Evolutionary conservation across 1,284 basidiomycete genomes (phyloP).

Genomic region (Boletellus deceptivus): DNA sequence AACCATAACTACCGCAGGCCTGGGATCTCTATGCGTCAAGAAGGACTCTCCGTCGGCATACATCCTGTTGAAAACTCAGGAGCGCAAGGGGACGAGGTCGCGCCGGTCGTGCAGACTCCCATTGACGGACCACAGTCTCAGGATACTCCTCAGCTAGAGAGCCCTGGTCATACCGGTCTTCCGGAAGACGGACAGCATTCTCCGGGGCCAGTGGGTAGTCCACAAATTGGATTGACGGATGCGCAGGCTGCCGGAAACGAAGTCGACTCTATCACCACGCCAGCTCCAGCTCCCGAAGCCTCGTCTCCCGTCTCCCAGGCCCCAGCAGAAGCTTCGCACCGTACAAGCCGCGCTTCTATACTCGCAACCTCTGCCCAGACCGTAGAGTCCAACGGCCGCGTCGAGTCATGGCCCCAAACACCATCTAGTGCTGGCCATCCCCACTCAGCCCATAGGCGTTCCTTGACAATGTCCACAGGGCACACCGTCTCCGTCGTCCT

Average conservation of each 20-base stretch:
- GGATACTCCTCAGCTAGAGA: neutral
- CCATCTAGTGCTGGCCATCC: slow-evolving; percentile 17
- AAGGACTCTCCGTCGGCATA: slow-evolving; percentile 7
- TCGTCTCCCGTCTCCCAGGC: slow-evolving; percentile 4
- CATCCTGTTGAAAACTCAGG: slow-evolving; percentile 2
- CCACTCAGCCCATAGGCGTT: slow-evolving; percentile 46
- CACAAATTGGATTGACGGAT: neutral
- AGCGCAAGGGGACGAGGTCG: slow-evolving; percentile 6
- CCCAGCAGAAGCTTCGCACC: slow-evolving; percentile 7
- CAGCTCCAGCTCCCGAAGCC: slow-evolving; percentile 1
- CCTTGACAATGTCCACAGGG: slow-evolving; percentile 70
- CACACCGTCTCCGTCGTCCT: slow-evolving; percentile 73
- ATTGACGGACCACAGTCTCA: slow-evolving; percentile 9
- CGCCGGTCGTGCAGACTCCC: slow-evolving; percentile 8
- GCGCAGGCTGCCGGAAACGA: slow-evolving; percentile 4
- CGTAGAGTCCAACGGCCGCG: slow-evolving; percentile 11
- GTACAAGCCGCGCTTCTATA: slow-evolving; percentile 4
- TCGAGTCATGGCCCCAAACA: slow-evolving; percentile 16
- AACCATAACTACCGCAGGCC: neutral
- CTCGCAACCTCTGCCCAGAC: slow-evolving; percentile 6
- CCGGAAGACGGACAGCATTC: neutral
- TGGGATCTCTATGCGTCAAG: slow-evolving; percentile 17
- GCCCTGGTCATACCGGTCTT: neutral
- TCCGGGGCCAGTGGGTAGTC: neutral
- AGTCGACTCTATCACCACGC: slow-evolving; percentile 1